Evolutionary conservation across 495 filamentous ascomycete species (phyloP).

Genomic region (Letharia lupina): DNA sequence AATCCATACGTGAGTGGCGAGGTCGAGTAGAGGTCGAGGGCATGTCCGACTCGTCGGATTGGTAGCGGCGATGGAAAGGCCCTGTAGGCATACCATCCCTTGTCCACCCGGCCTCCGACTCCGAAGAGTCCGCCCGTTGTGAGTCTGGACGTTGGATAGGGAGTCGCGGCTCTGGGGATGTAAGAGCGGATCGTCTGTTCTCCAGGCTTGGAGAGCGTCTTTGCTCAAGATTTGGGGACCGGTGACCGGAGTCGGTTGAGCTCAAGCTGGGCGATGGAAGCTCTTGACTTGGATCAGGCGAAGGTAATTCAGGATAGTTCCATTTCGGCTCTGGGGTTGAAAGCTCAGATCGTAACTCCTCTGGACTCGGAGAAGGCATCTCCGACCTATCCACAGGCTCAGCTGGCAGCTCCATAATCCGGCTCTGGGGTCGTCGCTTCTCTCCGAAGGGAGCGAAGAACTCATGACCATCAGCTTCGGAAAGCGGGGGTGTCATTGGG

Average conservation of each 20-base stretch:
- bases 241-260: conserved; percentile 1
- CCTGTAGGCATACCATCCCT: conserved; percentile 12
- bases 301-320: conserved; percentile 16
- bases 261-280: conserved; percentile 18
- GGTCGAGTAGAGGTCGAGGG: conserved; percentile 5
- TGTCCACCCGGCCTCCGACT: conserved; percentile 17
- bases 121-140: conserved; percentile 12
- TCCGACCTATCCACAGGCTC: conserved; percentile 13
- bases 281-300: conserved; percentile 22
- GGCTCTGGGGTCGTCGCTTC: conserved; percentile 9
- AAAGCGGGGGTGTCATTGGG: conserved; percentile 18
- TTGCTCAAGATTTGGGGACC: conserved; percentile 3
- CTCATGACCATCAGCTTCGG: conserved; percentile 14
- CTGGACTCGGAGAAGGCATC: conserved; percentile 12
- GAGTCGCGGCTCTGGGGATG: conserved; percentile 1
- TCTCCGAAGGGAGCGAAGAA: conserved; percentile 7
- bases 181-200: conserved; percentile 1
- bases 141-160: conserved; percentile 7
- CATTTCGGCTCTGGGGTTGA: conserved; percentile 19
- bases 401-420: conserved; percentile 19
- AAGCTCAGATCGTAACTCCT: conserved; percentile 18
- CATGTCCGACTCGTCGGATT: conserved; percentile 14
- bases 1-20: conserved; percentile 11
- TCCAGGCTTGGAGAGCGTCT: conserved; percentile 4
- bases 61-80: conserved; percentile 11